These are phyloP conservation scores for Crithidia acanthocephali DNA, from an alignment of 208 protist genomes.

Conservation along the genomic window DNA sequence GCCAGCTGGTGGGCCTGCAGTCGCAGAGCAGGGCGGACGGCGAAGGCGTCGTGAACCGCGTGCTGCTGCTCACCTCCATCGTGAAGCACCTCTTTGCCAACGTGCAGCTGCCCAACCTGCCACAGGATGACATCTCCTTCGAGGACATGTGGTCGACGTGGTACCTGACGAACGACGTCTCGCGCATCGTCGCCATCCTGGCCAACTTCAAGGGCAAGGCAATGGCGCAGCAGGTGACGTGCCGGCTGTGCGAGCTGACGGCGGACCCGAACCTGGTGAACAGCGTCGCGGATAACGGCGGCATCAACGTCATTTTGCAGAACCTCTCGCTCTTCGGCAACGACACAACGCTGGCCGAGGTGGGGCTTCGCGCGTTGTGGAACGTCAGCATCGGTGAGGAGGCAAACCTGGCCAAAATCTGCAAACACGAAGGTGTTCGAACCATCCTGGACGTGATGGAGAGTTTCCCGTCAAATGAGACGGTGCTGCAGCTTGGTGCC, in stretches of 20 bases:
- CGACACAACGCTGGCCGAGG: conserved; percentile 55
- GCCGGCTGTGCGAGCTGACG: conserved; percentile 74
- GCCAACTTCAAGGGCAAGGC: conserved; percentile 74
- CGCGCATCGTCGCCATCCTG: conserved; percentile 75
- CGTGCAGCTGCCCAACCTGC: conserved; percentile 68
- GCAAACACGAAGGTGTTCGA: conserved; percentile 47
- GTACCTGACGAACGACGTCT: conserved; percentile 78
- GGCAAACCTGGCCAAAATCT: conserved; percentile 42
- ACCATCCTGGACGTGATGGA: conserved; percentile 70
- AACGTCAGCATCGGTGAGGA: conserved; percentile 77
- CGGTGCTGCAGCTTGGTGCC: conserved; percentile 66
- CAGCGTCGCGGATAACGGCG: conserved; percentile 55
- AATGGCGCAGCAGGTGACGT: conserved; percentile 62
- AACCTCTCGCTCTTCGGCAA: conserved; percentile 60
- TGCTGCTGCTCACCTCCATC: conserved; percentile 81
- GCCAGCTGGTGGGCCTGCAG: conserved; percentile 85
- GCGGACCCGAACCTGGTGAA: conserved; percentile 47
- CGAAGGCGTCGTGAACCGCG: conserved; percentile 82
- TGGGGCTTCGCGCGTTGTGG: conserved; percentile 81
- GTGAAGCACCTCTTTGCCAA: conserved; percentile 93
- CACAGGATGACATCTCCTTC: conserved; percentile 56
- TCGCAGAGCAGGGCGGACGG: conserved; percentile 68
- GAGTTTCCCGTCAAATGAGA: conserved; percentile 58
- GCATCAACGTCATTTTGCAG: conserved; percentile 63
- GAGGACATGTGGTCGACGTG: conserved; percentile 91